Evolutionary conservation across 2,329 filamentous ascomycete genomes (phyloP).

Genomic region (Eutypella sp.): DNA sequence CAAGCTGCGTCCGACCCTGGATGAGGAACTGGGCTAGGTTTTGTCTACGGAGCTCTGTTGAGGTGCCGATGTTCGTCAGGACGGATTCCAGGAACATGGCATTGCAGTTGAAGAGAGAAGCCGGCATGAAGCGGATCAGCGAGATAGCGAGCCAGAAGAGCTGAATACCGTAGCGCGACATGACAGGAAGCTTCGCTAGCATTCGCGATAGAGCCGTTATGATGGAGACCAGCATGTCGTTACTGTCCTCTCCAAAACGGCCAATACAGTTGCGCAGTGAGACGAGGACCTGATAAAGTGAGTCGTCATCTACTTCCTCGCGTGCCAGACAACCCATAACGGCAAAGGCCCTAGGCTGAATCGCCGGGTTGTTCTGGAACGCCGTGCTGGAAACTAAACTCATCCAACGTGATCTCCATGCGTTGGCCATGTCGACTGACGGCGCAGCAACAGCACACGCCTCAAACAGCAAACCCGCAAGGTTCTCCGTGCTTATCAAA

Average conservation of each 20-base stretch:
- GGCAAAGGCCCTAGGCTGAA: constrained; percentile 64
- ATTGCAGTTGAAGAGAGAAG: constrained; percentile 59
- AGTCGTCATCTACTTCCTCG: constrained; percentile 68
- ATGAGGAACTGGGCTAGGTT: constrained; percentile 57
- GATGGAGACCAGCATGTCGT: constrained; percentile 65
- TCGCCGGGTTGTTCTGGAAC: constrained; percentile 68
- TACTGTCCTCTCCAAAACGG: constrained; percentile 61
- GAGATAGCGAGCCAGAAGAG: constrained; percentile 68
- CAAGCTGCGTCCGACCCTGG: constrained; percentile 55
- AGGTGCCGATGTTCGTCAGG: constrained; percentile 57
- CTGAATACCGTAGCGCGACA: constrained; percentile 63
- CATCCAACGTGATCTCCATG: constrained; percentile 70
- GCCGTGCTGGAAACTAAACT: constrained; percentile 67
- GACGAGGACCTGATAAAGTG: constrained; percentile 66
- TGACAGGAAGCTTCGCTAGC: constrained; percentile 62
- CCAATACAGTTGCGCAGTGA: constrained; percentile 60
- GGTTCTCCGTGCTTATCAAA: constrained; percentile 54
- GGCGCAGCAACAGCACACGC: constrained; percentile 59
- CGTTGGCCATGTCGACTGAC: constrained; percentile 59
- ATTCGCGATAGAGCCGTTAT: constrained; percentile 64
- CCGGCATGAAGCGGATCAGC: constrained; percentile 58
- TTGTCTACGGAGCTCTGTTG: constrained; percentile 53
- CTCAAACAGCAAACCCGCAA: constrained; percentile 59
- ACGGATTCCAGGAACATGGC: constrained; percentile 62
- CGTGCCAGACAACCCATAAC: constrained; percentile 67